A percentile compares a stretch with the other conserved stretches of the same genome.
Evolutionary conservation across 2,329 filamentous ascomycete species (phyloP).

Genomic region (Thyridium curvatum): DNA sequence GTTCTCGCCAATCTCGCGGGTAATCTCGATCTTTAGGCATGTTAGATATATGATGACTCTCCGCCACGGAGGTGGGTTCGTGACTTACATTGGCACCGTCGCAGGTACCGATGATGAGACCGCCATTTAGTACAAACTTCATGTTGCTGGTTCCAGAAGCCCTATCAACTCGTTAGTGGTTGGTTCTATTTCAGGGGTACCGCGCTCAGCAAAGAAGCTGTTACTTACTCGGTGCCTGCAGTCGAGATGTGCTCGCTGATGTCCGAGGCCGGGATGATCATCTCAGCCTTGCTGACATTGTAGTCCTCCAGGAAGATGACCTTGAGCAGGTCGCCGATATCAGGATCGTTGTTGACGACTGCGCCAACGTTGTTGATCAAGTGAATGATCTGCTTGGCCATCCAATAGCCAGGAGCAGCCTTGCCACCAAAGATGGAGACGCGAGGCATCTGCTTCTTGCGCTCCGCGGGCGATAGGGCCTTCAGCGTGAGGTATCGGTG

Average conservation of each 20-base stretch:
- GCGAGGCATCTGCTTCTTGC: conserved; percentile 78
- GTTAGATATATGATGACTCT: conserved; percentile 9
- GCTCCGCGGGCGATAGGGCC: conserved; percentile 72
- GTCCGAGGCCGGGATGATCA: conserved; percentile 90
- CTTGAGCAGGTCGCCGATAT: conserved; percentile 91
- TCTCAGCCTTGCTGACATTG: conserved; percentile 98
- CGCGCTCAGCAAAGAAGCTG: conserved; percentile 1
- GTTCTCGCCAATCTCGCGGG: conserved; percentile 88
- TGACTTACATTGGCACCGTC: conserved; percentile 86
- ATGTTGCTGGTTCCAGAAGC: conserved; percentile 91
- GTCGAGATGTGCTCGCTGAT: conserved; percentile 98
- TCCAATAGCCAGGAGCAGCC: conserved; percentile 98
- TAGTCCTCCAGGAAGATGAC: conserved; percentile 97
- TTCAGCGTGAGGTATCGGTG: conserved; percentile 90
- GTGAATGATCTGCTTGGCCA: conserved; percentile 99
- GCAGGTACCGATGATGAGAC: conserved; percentile 94
- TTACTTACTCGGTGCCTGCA: conserved; percentile 75
- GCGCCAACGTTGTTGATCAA: conserved; percentile 86
- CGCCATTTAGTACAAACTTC: conserved; percentile 98
- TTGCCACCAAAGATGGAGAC: conserved; percentile 98
- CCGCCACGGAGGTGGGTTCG: background rate
- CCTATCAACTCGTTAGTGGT: conserved; percentile 20
- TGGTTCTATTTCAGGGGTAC: too few relatives aligned
- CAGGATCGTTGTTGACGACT: conserved; percentile 86
- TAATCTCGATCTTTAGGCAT: conserved; percentile 75